Conservation (phyloP, 257 asterid species). For the Salvia hispanica region DNA sequence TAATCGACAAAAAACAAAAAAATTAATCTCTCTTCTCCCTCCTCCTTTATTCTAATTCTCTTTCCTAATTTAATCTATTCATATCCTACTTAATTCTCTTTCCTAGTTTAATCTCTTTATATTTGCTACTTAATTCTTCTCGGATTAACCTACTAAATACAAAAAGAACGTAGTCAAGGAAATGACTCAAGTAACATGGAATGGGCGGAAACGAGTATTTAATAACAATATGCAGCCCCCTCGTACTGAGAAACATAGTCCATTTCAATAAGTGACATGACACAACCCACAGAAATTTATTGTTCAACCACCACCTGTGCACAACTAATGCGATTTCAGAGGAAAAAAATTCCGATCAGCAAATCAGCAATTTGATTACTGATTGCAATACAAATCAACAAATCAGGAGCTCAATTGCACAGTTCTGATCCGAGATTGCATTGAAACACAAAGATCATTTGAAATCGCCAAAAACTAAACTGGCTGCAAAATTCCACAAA, state of each 20-base stretch:
- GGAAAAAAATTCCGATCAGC: not conserved
- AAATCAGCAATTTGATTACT: not conserved
- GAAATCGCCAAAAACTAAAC: constrained; percentile 24
- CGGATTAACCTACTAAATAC: no score
- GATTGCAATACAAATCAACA: no score
- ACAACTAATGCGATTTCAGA: not conserved
- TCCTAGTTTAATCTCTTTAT: no score
- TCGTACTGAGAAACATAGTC: constrained; percentile 19
- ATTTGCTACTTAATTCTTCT: no score
- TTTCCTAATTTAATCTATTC: no score
- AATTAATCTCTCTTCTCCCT: no score
- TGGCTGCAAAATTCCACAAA: not conserved
- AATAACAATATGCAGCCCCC: not conserved
- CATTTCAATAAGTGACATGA: not conserved
- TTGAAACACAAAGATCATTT: constrained; percentile 18
- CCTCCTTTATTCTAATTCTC: no score
- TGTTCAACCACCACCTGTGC: constrained; percentile 8
- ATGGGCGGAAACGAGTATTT: no score
- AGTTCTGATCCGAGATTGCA: constrained; percentile 24
- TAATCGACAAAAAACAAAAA: no score
- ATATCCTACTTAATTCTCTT: no score
- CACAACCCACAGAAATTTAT: not conserved
- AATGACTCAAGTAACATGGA: no score
- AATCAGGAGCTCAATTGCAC: not conserved
- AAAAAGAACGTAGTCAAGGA: no score